Base-by-base conservation (phyloP, 1,284 basidiomycete species). In the Trichosporon coremiiforme region DNA sequence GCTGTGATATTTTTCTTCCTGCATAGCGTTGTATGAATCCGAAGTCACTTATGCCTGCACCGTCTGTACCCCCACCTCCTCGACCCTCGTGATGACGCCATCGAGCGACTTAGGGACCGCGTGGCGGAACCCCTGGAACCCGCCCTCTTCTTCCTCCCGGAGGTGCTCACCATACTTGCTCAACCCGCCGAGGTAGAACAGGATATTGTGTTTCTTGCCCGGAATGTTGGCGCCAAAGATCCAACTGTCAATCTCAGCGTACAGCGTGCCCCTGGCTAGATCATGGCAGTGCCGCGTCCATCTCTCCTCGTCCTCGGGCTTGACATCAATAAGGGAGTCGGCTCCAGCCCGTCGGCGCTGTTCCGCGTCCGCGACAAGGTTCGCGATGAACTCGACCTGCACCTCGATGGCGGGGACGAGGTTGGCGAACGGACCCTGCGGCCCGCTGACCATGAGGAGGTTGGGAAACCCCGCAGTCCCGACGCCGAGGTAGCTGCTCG, bases 171-270 rank as follows among this genome's bases (percentile, higher is more conserved):
- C 33, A 47, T 66, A 71, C 29, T 66, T 64, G 2, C 29, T 20
- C 29, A 71, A 38, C 9, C 70, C 70, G 31, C 70, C 67, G 31
- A 71, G 67, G 67, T 71, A 71, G 65, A 71, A 71, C 29, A 71
- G 60, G n/a, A 71, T 65, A 33, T 36, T 64, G 66, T 68, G 67
- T 38, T 68, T 53, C 65, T 71, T 71, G 47, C 70, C 70, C 4
- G 70, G 65, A 36, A 71, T 68, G 33, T 71, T 71, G 6, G 70
- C 70, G 60, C 70, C 70, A 31, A 68, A 71, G 60, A 71, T 71
- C 70, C 70, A 71, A 47, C 64, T 66, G 29, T 71, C 67, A 7
- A 60, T 64, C 60, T 68, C 63, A 25, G 57, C n/a, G 31, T 66
- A 71, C 17, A 71, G 67, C 36, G 67, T 68, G 22, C n/a, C 20